phyloP scores from a whole-genome alignment of 257 asterid genomes.

The Hygrophila difformis region DNA sequence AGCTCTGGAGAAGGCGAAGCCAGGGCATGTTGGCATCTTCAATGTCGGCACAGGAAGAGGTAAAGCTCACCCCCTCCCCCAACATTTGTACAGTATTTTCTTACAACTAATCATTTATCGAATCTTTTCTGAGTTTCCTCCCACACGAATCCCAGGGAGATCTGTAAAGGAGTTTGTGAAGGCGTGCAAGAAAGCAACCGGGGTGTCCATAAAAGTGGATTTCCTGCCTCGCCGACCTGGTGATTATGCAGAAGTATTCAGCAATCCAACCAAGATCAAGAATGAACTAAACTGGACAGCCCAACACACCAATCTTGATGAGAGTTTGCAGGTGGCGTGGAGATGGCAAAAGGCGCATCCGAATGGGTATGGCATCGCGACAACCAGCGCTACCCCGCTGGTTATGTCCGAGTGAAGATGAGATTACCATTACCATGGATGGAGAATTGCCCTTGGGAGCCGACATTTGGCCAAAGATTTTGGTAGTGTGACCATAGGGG shows the following conservation, averaged over 20 bases:
- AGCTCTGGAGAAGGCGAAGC: conserved; percentile 76
- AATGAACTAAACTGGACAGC: conserved; percentile 89
- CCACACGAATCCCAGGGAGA: conserved; percentile 38
- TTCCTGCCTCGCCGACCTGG: conserved; percentile 88
- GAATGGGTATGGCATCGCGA: conserved; percentile 43
- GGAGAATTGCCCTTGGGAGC: too few species aligned
- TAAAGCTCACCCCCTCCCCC: conserved; percentile 48
- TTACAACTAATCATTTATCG: not conserved
- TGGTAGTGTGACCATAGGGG: too few species aligned
- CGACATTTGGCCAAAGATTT: too few species aligned
- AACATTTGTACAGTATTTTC: too few species aligned
- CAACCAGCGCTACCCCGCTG: not conserved
- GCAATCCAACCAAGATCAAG: conserved; percentile 69
- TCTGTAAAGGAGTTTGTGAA: conserved; percentile 93
- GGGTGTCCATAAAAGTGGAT: conserved; percentile 66
- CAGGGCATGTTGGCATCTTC: conserved; percentile 67
- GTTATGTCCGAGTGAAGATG: not conserved
- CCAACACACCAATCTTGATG: conserved; percentile 49
- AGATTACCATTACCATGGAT: too few species aligned
- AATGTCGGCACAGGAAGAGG: conserved; percentile 91
- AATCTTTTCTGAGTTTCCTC: not conserved
- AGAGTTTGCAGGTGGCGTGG: conserved; percentile 78
- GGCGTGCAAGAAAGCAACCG: conserved; percentile 91
- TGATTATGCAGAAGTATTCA: conserved; percentile 92
- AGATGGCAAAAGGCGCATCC: conserved; percentile 88